Evolutionary conservation across 495 filamentous ascomycete genomes (phyloP), one percentile per base, ranked within the genome.

Genomic region (Penicillium manginii): DNA sequence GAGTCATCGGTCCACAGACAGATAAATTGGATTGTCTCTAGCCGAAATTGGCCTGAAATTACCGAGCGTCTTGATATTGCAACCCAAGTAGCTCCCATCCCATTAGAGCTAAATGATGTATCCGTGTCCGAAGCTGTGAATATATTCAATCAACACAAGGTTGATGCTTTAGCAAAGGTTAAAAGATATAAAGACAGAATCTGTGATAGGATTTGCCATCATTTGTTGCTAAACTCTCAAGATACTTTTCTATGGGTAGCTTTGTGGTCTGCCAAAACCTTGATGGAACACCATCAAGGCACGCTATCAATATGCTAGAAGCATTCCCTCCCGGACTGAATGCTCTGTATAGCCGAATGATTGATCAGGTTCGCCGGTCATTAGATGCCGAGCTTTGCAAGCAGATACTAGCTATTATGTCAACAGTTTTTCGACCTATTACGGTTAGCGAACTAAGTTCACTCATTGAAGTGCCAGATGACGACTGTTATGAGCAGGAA

Each of bases 231-330:
- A 69, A 67, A 67, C 33, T 58, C 65, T 2, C 33, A 65, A 22
- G 65, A 60, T 4, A 76, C 67, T 10, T 78, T 76, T 52, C 66
- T 78, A 2, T 78, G 63, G 73, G 73, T 74, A 9, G 65, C 64
- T 35, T 52, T n/a, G n/a, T 77, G 9, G 71, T 73, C 4, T 67
- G 43, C 26, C 1, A 70, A 37, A 47, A 70, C 3, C 64, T 71
- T 14, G 21, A 33, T 0, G 45, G 43, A 32, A 43, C 19, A 18
- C 31, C 19, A 32, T 10, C 42, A 52, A 2, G n/a, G n/a, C n/a
- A 49, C 32, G 46, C 52, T 45, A 23, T 32, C 3, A 51, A 50
- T 9, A 59, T 52, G 22, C 17, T 68, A 2, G 14, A 52, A 19
- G 15, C 15, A 12, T 60, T 66, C 7, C 62, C 62, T 43, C 19